Evolutionary conservation across 1,284 basidiomycete genomes (phyloP), one percentile per base, ranked within the genome.

Genomic region (Trichosporon faecale): DNA sequence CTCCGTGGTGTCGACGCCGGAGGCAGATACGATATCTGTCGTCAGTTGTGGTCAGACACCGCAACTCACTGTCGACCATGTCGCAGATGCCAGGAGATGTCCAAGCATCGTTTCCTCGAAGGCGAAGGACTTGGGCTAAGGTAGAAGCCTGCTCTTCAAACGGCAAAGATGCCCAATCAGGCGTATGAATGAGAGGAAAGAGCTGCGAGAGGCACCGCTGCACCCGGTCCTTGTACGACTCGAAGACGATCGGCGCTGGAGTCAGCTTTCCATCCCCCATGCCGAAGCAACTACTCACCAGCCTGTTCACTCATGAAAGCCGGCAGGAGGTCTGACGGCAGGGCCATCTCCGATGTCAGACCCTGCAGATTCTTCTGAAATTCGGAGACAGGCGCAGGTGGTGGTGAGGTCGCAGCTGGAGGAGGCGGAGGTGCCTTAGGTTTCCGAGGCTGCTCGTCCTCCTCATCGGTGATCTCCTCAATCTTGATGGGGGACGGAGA

Each of bases 41-140:
- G 21, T 37, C 14, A 33, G 31, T 23, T 18, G 14, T 1, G 27
- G 14, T n/a, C n/a, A 1, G 3, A 7, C 16, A 7, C 18, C 18
- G 31, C 14, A 27, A 65, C 76, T 74, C 40, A 80, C 79, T 67
- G 64, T 78, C 73, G 16, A 81, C 74, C 0, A 66, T 25, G 11
- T 37, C 1, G 3, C 63, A 33, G 2, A 80, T 74, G 2, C 55
- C 64, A 0, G 31, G 2, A 0, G 77, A 78, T 2, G 76, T 76
- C 78, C 79, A 81, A 0, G 35, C 40, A 31, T 81, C 79, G 1
- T 69, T 64, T 3, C 78, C 78, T 44, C 77, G 70, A n/a, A 80
- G 70, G 16, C 78, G 68, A 1, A 75, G 33, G 11, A 79, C 65
- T 18, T 73, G 72, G 8, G 64, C 44, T 11, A 80, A 57, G 11